These are phyloP conservation scores for Dendrobium chrysotoxum DNA, from an alignment of 106 monocot genomes.

Conservation along the genomic window DNA sequence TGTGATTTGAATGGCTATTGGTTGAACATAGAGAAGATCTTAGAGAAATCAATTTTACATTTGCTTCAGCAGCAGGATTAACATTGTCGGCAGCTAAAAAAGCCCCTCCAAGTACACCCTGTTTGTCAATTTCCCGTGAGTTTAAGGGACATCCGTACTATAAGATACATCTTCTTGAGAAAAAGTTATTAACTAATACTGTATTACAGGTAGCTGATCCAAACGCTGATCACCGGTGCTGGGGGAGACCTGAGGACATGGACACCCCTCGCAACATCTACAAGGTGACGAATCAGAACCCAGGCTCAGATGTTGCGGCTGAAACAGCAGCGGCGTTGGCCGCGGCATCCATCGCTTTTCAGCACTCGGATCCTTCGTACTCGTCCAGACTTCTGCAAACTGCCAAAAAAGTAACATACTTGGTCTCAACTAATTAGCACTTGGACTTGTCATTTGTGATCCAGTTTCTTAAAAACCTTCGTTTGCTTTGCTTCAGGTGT, in stretches of 20 bases:
- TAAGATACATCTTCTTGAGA: no score
- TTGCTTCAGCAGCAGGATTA: constrained; percentile 98
- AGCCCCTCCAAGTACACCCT: constrained; percentile 88
- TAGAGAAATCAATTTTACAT: constrained; percentile 34
- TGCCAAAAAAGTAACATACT: constrained; percentile 9
- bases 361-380: constrained; percentile 37
- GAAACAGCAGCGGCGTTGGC: constrained; percentile 76
- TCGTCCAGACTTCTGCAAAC: constrained; percentile 39
- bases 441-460: background rate
- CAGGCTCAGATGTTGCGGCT: constrained; percentile 70
- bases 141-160: no score
- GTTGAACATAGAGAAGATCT: background rate
- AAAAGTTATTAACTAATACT: no score
- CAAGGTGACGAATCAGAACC: constrained; percentile 41
- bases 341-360: constrained; percentile 63
- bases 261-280: constrained; percentile 43
- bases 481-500: constrained; percentile 33
- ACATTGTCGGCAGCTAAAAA: constrained; percentile 88
- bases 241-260: constrained; percentile 91
- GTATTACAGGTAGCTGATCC: constrained; percentile 56
- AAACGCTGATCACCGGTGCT: no score
- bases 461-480: constrained; percentile 8
- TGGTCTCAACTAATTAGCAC: constrained; percentile 9
- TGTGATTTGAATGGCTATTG: background rate
- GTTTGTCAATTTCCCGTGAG: no score